Evolutionary conservation across 208 protist genomes (phyloP).

Genomic region (Acanthamoeba royreba): DNA sequence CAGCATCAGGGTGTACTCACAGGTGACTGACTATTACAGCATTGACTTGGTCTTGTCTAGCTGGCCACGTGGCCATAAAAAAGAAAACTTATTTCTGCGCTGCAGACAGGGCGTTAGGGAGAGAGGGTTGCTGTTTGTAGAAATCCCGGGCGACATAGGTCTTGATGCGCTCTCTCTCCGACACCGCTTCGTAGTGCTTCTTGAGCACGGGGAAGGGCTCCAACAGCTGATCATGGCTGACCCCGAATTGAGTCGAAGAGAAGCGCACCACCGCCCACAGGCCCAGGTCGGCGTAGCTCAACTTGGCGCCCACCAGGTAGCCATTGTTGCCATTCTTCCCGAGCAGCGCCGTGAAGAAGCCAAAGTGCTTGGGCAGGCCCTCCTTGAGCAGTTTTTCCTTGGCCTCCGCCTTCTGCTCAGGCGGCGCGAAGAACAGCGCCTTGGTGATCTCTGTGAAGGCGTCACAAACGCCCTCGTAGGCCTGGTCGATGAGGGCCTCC

Average conservation of each 20-base stretch:
- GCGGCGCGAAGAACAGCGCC: neutral
- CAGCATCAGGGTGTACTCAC: no score
- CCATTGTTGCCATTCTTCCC: constrained; percentile 14
- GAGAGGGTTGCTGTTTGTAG: no score
- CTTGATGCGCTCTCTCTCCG: neutral
- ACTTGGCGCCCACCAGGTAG: constrained; percentile 4
- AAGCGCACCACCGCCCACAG: neutral
- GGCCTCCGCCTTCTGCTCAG: neutral
- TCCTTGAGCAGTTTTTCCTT: neutral
- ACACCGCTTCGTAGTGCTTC: neutral
- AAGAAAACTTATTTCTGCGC: no score
- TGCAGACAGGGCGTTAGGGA: no score
- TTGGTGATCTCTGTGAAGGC: neutral
- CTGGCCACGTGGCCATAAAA: no score
- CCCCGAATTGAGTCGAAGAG: neutral
- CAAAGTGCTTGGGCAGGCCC: neutral
- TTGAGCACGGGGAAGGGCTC: neutral
- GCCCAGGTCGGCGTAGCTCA: neutral
- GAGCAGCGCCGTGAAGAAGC: neutral
- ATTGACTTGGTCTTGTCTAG: no score
- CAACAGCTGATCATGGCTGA: neutral
- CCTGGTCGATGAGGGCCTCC: neutral
- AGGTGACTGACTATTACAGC: no score
- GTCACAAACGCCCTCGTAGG: neutral
- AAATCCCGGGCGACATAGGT: neutral